Base-by-base conservation (phyloP, 2,329 filamentous ascomycete genomes). In the Simplicillium aogashimaense region DNA sequence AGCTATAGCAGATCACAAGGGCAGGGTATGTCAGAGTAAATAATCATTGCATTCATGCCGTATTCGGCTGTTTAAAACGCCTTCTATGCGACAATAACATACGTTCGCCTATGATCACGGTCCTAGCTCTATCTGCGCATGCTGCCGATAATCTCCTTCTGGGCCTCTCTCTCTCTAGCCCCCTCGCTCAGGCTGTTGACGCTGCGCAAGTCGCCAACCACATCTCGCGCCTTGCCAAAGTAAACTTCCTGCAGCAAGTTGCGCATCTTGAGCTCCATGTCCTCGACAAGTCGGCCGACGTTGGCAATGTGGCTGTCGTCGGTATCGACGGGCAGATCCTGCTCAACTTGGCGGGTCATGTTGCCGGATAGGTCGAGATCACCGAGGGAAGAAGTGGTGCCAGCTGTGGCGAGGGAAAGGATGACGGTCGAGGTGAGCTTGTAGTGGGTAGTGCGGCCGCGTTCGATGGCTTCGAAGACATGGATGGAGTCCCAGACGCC, bases 191-290 rank as follows among this genome's bases (percentile, higher is more conserved):
- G 66, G 47, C 83, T 81, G 38, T 80, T 79, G 48, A 94, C 75
- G 64, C 89, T 97, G 60, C 92, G 76, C 63, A 98, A 66, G 61
- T 98, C 90, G 41, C 90, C 92, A 3, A 98, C 90, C 3, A 98
- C 88, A 64, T 98, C 92, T 75, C 94, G 95, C 41, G 92, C 90
- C 72, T 98, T 98, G 58, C 92, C 92, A 65, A 98, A 98, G 68
- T 98, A 98, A 37, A 98, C 92, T 66, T 98, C 92, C 71, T 98
- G 90, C 60, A 98, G 69, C 63, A 97, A 64, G 64, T 98, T 98
- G 49, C 92, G 79, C 92, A 98, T 97, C 74, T 95, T 95, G 60
- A 95, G 78, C 69, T 98, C 92, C 92, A 98, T 97, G 63, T 98
- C 92, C 71, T 98, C 92, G 39, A 98, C 89, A 57, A 98, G 73